phyloP scores from a whole-genome alignment of 805 yeast species.

The Scheffersomyces spartinae region DNA sequence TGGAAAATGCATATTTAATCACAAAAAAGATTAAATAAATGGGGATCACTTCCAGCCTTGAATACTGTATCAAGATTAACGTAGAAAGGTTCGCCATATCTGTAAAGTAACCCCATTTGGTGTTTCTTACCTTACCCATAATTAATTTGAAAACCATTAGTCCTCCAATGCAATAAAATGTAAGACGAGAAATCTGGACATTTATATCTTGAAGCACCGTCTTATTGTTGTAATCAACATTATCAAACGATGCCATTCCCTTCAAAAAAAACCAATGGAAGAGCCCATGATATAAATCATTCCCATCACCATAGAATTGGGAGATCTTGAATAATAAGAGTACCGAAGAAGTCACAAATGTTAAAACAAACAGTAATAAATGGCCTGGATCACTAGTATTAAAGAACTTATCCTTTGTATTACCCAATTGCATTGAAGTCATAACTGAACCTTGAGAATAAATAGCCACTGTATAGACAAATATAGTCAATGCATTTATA shows the following conservation, averaged over 20 bases:
- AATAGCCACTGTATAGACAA: too few relatives aligned
- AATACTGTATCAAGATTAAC: conserved; percentile 40
- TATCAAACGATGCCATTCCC: too few relatives aligned
- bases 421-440: too few relatives aligned
- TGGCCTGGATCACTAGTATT: conserved; percentile 14
- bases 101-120: conserved; percentile 15
- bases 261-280: too few relatives aligned
- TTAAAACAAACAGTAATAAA: conserved; percentile 29
- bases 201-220: conserved; percentile 15
- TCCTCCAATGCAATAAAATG: conserved; percentile 14
- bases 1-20: conserved; percentile 13
- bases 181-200: conserved; percentile 15
- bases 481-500: conserved; percentile 31
- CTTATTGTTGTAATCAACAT: too few relatives aligned
- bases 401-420: too few relatives aligned
- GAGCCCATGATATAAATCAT: too few relatives aligned
- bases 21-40: conserved; percentile 30
- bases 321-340: conserved; percentile 44
- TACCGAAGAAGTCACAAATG: conserved; percentile 34
- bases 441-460: too few relatives aligned
- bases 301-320: conserved; percentile 45
- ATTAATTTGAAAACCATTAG: conserved; percentile 19
- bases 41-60: conserved; percentile 45
- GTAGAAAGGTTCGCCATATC: conserved; percentile 25
- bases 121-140: conserved; percentile 11